Base-by-base conservation (phyloP, 352 stramenopile genomes). In the Aphanomyces cochlioides region DNA sequence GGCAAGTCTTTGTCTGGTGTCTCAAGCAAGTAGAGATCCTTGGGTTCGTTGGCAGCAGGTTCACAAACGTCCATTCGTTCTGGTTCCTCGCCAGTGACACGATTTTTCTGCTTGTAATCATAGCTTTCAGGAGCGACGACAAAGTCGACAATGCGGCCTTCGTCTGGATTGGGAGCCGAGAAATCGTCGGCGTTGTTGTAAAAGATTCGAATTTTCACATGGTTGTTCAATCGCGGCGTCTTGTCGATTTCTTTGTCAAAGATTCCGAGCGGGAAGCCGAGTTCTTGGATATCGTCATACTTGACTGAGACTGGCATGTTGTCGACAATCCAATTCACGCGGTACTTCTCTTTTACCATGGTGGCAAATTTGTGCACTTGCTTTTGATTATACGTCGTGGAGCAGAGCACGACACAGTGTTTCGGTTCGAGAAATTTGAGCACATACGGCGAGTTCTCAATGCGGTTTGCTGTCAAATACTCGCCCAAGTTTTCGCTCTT, bases 401-500 rank as follows among this genome's bases (percentile, higher is more conserved):
- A 77, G 61, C 88, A 95, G 36, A 95, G 68, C 38, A 95, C 77
- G 6, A 81, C 73, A 57, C 88, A 95, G 48, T 82, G 60, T 47
- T 93, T 79, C 36, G 80, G 73, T 56, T 94, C 84, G 56, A 94
- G 74, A 74, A 95, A 95, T 72, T 92, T 92, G 74, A 99, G 85
- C 71, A 96, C 80, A 77, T 99, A 99, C 37, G 95, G 90, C 15
- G 96, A 99, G 78, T 97, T 99, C 81, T 99, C 94, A 73, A 99
- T 99, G 65, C 96, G 92, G 77, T 99, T 98, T 19, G 97, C 97
- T 38, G 91, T 96, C 56, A 99, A 81, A 72, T 99, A 98, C 80
- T 99, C 97, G 58, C 98, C 98, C 57, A 99, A 80, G 77, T 99
- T 99, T 79, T 99, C 97, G 60, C 92, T 97, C 53, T 98, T 97